Evolutionary conservation across 768 basidiomycete genomes (phyloP).

Genomic region (Tulasnella sp.): DNA sequence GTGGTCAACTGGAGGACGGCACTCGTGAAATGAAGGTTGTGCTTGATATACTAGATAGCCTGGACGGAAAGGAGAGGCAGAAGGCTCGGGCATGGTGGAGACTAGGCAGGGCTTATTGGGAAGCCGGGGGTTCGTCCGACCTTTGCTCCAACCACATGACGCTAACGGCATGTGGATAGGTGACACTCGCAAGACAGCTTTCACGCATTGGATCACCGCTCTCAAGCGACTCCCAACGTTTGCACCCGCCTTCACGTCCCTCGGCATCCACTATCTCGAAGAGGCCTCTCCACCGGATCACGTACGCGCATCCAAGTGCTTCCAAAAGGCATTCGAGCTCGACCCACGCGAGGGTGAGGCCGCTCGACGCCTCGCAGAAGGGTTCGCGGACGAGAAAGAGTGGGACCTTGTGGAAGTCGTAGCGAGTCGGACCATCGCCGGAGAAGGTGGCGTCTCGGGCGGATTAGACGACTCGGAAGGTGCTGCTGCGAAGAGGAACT

Average conservation of each 20-base stretch:
- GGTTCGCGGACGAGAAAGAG: conserved; percentile 84
- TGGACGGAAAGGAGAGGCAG: conserved; percentile 42
- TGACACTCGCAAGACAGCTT: conserved; percentile 48
- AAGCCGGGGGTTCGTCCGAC: conserved; percentile 45
- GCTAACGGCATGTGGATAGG: conserved; percentile 26
- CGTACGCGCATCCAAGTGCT: conserved; percentile 82
- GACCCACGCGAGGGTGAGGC: conserved; percentile 81
- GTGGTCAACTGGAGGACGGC: conserved; percentile 37
- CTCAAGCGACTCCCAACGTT: conserved; percentile 63
- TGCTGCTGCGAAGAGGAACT: conserved; percentile 29
- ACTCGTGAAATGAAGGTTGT: conserved; percentile 38
- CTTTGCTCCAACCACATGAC: neutral
- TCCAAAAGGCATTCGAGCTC: conserved; percentile 95
- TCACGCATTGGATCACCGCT: conserved; percentile 63
- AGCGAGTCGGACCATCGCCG: conserved; percentile 84
- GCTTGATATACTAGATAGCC: conserved; percentile 32
- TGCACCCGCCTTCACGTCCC: conserved; percentile 86
- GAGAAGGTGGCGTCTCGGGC: conserved; percentile 60
- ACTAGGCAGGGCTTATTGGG: conserved; percentile 65
- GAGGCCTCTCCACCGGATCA: conserved; percentile 60
- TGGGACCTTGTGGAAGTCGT: conserved; percentile 95
- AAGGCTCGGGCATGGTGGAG: conserved; percentile 76
- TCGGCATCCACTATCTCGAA: conserved; percentile 81
- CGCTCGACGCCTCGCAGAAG: conserved; percentile 68
- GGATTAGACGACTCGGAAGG: conserved; percentile 15